Evolutionary conservation across 139 green algal genomes (phyloP).

Genomic region (Closterium sp.): DNA sequence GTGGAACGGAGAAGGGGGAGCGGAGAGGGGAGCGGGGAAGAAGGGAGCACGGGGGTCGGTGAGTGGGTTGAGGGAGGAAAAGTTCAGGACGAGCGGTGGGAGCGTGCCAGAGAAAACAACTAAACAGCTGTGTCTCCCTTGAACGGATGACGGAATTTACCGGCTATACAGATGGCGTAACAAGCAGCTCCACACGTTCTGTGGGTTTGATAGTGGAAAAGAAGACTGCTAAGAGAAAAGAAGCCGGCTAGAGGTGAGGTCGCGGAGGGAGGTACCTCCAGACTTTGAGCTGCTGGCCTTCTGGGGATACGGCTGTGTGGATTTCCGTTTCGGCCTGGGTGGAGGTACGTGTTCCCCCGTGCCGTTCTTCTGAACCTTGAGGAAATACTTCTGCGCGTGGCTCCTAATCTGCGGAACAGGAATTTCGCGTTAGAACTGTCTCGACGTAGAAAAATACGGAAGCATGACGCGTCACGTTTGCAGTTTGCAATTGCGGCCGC

Average conservation of each 20-base stretch:
- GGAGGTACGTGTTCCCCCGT: slow-evolving; percentile 60
- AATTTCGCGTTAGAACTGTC: neutral
- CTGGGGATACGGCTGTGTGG: slow-evolving; percentile 59
- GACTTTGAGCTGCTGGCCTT: slow-evolving; percentile 46
- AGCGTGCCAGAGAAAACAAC: too few relatives aligned
- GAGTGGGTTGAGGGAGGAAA: too few relatives aligned
- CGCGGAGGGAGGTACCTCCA: neutral
- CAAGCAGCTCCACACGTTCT: neutral
- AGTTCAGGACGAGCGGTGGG: too few relatives aligned
- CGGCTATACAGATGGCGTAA: neutral
- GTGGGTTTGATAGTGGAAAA: neutral
- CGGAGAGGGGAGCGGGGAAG: neutral
- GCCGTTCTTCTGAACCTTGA: slow-evolving; percentile 68
- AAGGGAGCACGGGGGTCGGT: neutral
- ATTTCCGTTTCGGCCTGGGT: slow-evolving; percentile 63
- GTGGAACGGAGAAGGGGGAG: neutral
- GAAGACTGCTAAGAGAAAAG: neutral
- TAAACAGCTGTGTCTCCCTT: neutral
- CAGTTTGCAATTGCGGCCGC: neutral
- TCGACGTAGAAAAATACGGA: neutral
- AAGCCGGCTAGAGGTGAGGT: neutral
- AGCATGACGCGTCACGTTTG: neutral
- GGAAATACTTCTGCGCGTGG: slow-evolving; percentile 74
- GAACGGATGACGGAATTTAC: neutral
- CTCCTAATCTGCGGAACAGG: slow-evolving; percentile 55